Conservation (phyloP, 257 asterid genomes). For the Solanum ossicruentum region DNA sequence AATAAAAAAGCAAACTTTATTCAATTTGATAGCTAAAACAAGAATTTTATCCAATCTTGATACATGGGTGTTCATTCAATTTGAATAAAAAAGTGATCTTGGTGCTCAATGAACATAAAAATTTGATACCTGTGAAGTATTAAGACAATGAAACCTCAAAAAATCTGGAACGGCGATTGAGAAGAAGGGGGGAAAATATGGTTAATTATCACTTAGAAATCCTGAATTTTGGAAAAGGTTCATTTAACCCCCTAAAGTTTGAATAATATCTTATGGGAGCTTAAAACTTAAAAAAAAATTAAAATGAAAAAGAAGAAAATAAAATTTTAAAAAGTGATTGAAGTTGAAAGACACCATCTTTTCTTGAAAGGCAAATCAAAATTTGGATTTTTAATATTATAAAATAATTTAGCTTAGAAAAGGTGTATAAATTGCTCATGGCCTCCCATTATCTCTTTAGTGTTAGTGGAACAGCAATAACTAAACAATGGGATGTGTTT, state of each 20-base stretch:
- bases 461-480: background rate
- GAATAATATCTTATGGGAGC: background rate
- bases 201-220: background rate
- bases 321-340: background rate
- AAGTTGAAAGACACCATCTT: background rate
- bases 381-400: background rate
- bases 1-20: background rate
- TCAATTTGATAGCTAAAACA: background rate
- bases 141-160: background rate
- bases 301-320: too few species aligned
- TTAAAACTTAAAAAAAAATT: background rate
- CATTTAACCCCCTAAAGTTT: background rate
- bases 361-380: background rate
- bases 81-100: background rate
- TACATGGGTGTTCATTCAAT: background rate
- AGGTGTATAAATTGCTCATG: background rate
- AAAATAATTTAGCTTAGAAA: background rate
- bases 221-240: background rate
- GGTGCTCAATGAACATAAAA: background rate
- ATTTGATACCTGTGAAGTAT: background rate
- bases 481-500: background rate
- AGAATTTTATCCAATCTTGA: background rate
- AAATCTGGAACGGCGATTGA: background rate
- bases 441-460: background rate
- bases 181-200: background rate